Conservation (phyloP, 1,284 basidiomycete species). For the Pisolithus thermaeus region DNA sequence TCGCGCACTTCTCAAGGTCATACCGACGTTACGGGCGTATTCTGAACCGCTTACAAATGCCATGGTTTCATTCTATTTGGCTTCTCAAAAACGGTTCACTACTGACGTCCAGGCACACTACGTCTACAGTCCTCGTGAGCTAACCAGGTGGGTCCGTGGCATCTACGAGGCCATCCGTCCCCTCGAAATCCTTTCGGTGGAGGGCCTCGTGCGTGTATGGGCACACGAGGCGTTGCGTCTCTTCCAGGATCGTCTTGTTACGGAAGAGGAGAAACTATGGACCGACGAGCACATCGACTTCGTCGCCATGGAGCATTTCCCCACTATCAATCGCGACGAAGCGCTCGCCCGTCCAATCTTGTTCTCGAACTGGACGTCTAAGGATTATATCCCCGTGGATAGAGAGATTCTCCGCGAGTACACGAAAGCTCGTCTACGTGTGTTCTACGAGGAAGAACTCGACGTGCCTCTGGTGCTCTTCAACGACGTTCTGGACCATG, state of each 20-base stretch:
- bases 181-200: conserved; percentile 84
- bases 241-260: conserved; percentile 96
- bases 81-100: conserved; percentile 92
- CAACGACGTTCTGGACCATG: conserved; percentile 97
- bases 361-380: conserved; percentile 99
- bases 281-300: conserved; percentile 90
- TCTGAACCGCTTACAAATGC: conserved; percentile 94
- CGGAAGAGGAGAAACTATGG: conserved; percentile 89
- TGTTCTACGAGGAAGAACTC: conserved; percentile 97
- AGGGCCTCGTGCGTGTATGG: conserved; percentile 96
- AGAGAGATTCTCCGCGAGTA: conserved; percentile 92
- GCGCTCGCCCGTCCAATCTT: conserved; percentile 87
- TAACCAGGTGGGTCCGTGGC: conserved; percentile 97
- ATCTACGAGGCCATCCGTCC: conserved; percentile 96
- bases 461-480: conserved; percentile 98
- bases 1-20: conserved; percentile 91
- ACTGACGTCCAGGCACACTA: conserved; percentile 97
- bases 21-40: conserved; percentile 90
- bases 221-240: conserved; percentile 96
- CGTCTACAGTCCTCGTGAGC: conserved; percentile 97
- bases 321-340: conserved; percentile 81
- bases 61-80: conserved; percentile 95
- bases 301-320: conserved; percentile 88
- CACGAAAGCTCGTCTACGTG: conserved; percentile 90
- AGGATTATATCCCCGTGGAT: conserved; percentile 93